Base-by-base conservation (phyloP, 1,284 basidiomycete species). In the Exsudoporus floridanus region DNA sequence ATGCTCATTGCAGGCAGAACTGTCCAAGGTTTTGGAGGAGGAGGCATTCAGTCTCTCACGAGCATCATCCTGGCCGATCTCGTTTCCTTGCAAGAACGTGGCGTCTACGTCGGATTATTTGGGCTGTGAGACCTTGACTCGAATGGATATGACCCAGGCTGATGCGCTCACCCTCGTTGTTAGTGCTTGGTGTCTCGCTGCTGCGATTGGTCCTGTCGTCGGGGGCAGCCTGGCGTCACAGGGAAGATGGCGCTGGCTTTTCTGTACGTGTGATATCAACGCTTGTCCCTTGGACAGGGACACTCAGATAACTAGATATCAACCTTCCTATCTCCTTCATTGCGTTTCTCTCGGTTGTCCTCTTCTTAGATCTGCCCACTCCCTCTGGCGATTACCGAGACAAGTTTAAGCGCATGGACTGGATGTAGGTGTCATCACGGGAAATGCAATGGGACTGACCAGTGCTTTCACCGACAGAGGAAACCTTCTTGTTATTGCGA, bases 191-290 rank as follows among this genome's bases (percentile, higher is more conserved):
- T 46, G 54, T 43, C 19, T 60, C 21, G 59, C 58, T 6, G 55
- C 55, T 14, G 55, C 67, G 16, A 55, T 73, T 18, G 67, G 69
- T 0, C 69, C 74, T 7, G 55, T 75, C 0, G 54, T 76, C 5
- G 75, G 71, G 1, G 76, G 76, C 3, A 65, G 64, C 10, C 68
- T 77, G 5, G 68, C 71, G 0, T 54, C 65, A n/a, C 60, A 56
- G 3, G 67, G 69, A 9, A 59, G 70, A 36, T 77, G 75, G 75
- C 59, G 73, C 5, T 76, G 73, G 72, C 61, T 76, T 30, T 77
- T 77, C 52, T 76, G 59, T 68, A 16, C 47, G 62, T 45, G 13
- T 16, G 5, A 6, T 6, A 30, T 10, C 4, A 12, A 21, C 36
- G 18, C 6, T 6, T 4, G 5, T 7, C n/a, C 4, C 14, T 30